Evolutionary conservation across 352 stramenopile species (phyloP), one percentile per base, ranked within the genome.

Genomic region (Pythium brassicae): DNA sequence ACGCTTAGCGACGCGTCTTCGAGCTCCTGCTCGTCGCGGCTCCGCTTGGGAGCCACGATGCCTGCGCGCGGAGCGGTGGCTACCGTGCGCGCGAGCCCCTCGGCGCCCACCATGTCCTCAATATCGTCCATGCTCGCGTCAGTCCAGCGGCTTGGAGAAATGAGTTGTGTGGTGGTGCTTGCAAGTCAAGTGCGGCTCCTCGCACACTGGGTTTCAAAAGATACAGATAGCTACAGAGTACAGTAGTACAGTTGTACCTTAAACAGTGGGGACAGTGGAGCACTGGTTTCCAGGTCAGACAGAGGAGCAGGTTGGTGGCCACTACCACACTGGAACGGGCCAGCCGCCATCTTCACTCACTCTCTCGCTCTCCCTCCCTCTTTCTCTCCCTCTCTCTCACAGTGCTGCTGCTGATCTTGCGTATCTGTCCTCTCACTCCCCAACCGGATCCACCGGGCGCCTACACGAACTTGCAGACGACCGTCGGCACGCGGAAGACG

Each of bases 391-490:
- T 19, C 22, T 50, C 25, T 45, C 27, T 57, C 20, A 63, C 63
- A n/a, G n/a, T n/a, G n/a, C n/a, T n/a, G n/a, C n/a, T n/a, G n/a
- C n/a, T n/a, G n/a, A n/a, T n/a, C n/a, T n/a, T n/a, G n/a, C n/a
- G n/a, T n/a, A n/a, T n/a, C n/a, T n/a, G n/a, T n/a, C n/a, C n/a
- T n/a, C n/a, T n/a, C n/a, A n/a, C n/a, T n/a, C n/a, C n/a, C n/a
- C n/a, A n/a, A n/a, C n/a, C n/a, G n/a, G n/a, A n/a, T n/a, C n/a
- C n/a, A n/a, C n/a, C n/a, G n/a, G 32, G 8, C 32, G 9, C 32
- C 32, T 72, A 92, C 49, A 65, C 69, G 65, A 92, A 89, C 74
- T 89, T 92, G 72, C 82, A 94, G 55, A 94, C 76, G 57, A 94
- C 82, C n/a, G 80, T 92, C 32, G 84, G 84, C 44, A 94, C 83